Percentiles rank a stretch among this genome's conserved stretches.
phyloP scores from a whole-genome alignment of 2,329 filamentous ascomycete species.

The Ophiobolus disseminans region DNA sequence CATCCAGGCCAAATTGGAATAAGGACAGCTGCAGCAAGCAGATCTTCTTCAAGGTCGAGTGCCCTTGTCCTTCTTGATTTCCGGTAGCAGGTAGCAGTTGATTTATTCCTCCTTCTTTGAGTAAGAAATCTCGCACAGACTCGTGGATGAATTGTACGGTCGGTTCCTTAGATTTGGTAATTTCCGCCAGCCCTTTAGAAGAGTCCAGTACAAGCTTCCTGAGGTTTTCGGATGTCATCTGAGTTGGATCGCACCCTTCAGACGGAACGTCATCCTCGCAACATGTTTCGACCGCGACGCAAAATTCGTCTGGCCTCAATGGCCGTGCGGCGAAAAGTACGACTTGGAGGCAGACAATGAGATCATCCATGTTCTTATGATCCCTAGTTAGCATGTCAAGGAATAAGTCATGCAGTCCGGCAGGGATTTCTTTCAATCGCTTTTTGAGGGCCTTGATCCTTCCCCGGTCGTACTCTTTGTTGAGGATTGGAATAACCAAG shows the following conservation, averaged over 20 bases:
- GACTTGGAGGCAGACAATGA: not conserved
- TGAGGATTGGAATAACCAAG: not conserved
- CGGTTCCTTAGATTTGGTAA: conserved; percentile 1
- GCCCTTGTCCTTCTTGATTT: not conserved
- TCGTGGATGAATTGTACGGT: conserved; percentile 10
- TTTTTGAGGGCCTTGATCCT: not conserved
- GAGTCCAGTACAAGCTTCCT: not conserved
- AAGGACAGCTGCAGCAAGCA: not conserved
- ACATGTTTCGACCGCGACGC: conserved; percentile 1
- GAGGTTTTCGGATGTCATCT: not conserved
- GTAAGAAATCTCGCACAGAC: conserved; percentile 8
- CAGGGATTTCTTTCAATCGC: not conserved
- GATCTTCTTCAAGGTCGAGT: not conserved
- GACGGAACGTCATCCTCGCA: not conserved
- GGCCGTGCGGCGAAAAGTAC: not conserved
- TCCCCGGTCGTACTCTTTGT: not conserved
- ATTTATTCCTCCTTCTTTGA: not conserved
- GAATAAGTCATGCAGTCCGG: not conserved
- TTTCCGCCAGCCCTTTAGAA: conserved; percentile 8
- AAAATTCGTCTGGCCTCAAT: conserved; percentile 21
- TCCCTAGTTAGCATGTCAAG: not conserved
- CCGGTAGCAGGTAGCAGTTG: not conserved
- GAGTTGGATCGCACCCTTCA: not conserved
- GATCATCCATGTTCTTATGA: not conserved
- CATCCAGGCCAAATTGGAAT: not conserved